Conservation (phyloP, 768 basidiomycete genomes). For the Hypsizygus marmoreus region DNA sequence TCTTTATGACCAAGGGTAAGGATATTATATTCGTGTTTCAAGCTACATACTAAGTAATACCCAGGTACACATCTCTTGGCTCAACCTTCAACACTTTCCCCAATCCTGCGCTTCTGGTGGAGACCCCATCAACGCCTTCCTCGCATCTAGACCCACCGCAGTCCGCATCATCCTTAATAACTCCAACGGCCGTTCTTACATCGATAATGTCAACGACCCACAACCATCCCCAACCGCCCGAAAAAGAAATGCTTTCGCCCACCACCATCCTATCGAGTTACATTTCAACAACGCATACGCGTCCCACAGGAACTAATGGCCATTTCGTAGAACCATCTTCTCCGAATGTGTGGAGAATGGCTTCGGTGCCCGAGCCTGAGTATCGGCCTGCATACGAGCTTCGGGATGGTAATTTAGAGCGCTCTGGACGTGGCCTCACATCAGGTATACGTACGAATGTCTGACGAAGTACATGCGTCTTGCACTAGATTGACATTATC, state of each 20-base stretch:
- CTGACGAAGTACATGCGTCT: background rate
- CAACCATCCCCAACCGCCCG: slow-evolving; percentile 7
- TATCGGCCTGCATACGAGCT: slow-evolving; percentile 86
- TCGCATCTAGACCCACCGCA: slow-evolving; percentile 13
- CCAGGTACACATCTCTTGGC: slow-evolving; percentile 95
- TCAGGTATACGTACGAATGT: slow-evolving; percentile 1
- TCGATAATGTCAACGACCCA: slow-evolving; percentile 27
- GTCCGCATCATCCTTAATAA: slow-evolving; percentile 24
- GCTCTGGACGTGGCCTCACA: slow-evolving; percentile 57
- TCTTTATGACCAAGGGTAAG: slow-evolving; percentile 90
- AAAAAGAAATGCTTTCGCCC: slow-evolving; percentile 23
- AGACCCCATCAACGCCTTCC: slow-evolving; percentile 15
- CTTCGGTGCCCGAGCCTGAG: slow-evolving; percentile 24
- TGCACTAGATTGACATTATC: too few species aligned
- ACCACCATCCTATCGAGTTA: slow-evolving; percentile 29
- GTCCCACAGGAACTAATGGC: slow-evolving; percentile 8
- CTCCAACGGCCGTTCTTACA: slow-evolving; percentile 22
- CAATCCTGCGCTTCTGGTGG: slow-evolving; percentile 77
- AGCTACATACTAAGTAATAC: slow-evolving; percentile 2
- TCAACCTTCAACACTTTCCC: slow-evolving; percentile 94
- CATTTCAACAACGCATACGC: slow-evolving; percentile 31
- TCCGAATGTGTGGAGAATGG: slow-evolving; percentile 11
- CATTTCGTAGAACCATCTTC: slow-evolving; percentile 3
- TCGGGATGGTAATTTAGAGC: slow-evolving; percentile 69
- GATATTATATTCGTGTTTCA: slow-evolving; percentile 11